phyloP scores from a whole-genome alignment of 2,329 filamentous ascomycete genomes.

The Exophiala phaeomuriformis region DNA sequence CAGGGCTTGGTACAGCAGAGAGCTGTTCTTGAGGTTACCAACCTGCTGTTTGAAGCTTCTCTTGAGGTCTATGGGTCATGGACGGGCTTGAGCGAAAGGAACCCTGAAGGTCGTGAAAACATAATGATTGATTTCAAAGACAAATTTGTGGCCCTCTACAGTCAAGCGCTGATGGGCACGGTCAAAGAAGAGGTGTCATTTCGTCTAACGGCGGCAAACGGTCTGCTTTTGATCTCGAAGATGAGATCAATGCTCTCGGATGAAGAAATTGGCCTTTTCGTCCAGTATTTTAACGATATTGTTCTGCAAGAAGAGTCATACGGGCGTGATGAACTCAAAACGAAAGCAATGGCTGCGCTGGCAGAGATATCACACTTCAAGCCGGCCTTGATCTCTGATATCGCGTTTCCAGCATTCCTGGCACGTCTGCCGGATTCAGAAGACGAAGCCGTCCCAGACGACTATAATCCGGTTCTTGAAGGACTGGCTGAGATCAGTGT shows the following conservation, averaged over 20 bases:
- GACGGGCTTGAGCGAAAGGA: conserved; percentile 37
- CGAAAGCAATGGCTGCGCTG: conserved; percentile 52
- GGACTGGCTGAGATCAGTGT: conserved; percentile 57
- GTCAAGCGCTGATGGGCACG: conserved; percentile 47
- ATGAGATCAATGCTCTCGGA: conserved; percentile 44
- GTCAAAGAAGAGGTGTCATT: conserved; percentile 47
- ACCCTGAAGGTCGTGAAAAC: conserved; percentile 34
- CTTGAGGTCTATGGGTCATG: conserved; percentile 52
- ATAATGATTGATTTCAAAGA: conserved; percentile 44
- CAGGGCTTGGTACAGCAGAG: conserved; percentile 57
- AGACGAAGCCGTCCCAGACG: conserved; percentile 35
- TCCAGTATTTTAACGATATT: conserved; percentile 54
- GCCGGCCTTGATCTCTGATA: conserved; percentile 55
- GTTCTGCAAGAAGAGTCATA: conserved; percentile 53
- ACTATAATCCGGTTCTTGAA: conserved; percentile 53
- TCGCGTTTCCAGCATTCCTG: conserved; percentile 60
- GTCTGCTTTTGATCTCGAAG: conserved; percentile 41
- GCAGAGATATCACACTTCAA: conserved; percentile 56
- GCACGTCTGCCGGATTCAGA: conserved; percentile 55
- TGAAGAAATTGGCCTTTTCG: conserved; percentile 46
- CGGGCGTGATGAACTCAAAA: conserved; percentile 51
- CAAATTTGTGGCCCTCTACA: conserved; percentile 49
- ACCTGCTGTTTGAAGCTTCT: conserved; percentile 52
- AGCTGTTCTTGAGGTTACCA: conserved; percentile 55
- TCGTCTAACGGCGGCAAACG: conserved; percentile 42